phyloP scores from a whole-genome alignment of 441 rosid species.

The Gossypium davidsonii region DNA sequence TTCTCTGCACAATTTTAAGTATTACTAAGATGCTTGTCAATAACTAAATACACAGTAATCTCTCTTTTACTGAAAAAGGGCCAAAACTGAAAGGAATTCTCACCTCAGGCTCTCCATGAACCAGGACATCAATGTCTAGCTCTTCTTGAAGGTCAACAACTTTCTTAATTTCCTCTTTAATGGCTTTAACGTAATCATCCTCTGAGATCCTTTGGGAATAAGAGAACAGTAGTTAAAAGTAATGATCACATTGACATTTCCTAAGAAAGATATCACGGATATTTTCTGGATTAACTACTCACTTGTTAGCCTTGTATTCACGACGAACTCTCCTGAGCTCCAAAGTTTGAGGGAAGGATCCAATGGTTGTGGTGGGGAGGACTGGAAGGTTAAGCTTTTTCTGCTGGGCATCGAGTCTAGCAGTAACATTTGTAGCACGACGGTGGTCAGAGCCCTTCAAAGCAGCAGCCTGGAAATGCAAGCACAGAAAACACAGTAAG shows the following conservation, averaged over 20 bases:
- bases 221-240: neutral
- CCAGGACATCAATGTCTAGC: slow-evolving; percentile 91
- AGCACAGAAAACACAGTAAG: slow-evolving; percentile 10
- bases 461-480: slow-evolving; percentile 66
- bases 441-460: slow-evolving; percentile 90
- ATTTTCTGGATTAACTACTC: slow-evolving; percentile 36
- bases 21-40: neutral
- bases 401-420: slow-evolving; percentile 91
- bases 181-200: slow-evolving; percentile 68
- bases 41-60: neutral
- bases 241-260: neutral
- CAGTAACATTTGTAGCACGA: slow-evolving; percentile 74
- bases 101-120: slow-evolving; percentile 99
- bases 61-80: neutral
- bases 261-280: neutral
- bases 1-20: slow-evolving; percentile 56
- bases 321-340: slow-evolving; percentile 96
- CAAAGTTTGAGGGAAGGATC: slow-evolving; percentile 89
- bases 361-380: slow-evolving; percentile 95
- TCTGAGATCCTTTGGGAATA: slow-evolving; percentile 58
- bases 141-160: slow-evolving; percentile 87
- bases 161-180: slow-evolving; percentile 79
- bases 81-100: slow-evolving; percentile 10
- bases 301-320: slow-evolving; percentile 93
- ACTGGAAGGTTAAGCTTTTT: slow-evolving; percentile 91